Evolutionary conservation across 2,329 filamentous ascomycete species (phyloP).

Genomic region (Fusarium odoratissimum): DNA sequence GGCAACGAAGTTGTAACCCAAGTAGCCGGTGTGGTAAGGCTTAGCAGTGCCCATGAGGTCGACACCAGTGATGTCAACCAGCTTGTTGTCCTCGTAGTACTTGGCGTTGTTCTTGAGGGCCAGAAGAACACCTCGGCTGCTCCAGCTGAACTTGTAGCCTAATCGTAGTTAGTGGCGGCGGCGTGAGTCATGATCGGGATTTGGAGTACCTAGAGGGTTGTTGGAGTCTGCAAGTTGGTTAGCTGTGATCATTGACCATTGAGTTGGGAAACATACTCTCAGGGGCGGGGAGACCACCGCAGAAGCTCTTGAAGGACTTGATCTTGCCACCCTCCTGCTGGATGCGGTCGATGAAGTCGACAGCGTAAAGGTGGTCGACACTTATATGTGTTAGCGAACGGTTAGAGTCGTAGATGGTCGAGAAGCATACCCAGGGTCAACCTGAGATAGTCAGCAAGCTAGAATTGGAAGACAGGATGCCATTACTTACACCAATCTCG

Average conservation of each 20-base stretch:
- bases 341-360: conserved; percentile 90
- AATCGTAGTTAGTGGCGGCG: not conserved
- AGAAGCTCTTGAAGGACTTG: conserved; percentile 83
- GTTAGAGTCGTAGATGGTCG: not conserved
- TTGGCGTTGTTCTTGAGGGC: conserved; percentile 88
- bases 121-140: conserved; percentile 83
- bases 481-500: conserved; percentile 78
- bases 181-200: not conserved
- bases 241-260: conserved; percentile 5
- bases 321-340: conserved; percentile 90
- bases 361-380: conserved; percentile 69
- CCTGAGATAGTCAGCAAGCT: conserved; percentile 7
- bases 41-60: conserved; percentile 90
- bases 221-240: conserved; percentile 66
- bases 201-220: conserved; percentile 75
- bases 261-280: conserved; percentile 57
- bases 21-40: conserved; percentile 86
- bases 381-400: conserved; percentile 2
- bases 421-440: conserved; percentile 40
- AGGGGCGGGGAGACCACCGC: conserved; percentile 76
- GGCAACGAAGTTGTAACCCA: conserved; percentile 85
- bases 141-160: conserved; percentile 73
- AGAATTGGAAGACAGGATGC: not conserved
- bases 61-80: conserved; percentile 69
- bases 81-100: conserved; percentile 83